These are phyloP conservation scores for Penicillium corylophilum DNA, from an alignment of 2,329 filamentous ascomycete species.

Conservation along the genomic window DNA sequence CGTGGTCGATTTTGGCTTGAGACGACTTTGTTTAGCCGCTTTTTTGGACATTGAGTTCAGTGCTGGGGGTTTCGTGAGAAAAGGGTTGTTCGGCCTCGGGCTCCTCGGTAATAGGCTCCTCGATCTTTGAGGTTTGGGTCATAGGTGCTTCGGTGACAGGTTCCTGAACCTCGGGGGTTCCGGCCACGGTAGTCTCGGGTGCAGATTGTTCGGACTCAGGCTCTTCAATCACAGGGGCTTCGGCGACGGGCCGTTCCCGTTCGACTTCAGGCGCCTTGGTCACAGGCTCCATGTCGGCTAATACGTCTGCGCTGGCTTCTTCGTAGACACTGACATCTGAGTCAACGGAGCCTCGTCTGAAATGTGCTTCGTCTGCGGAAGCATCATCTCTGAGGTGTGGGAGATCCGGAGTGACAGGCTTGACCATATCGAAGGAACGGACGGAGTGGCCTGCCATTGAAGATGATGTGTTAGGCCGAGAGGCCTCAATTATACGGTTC, in stretches of 20 bases:
- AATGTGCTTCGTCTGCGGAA: slow-evolving; percentile 7
- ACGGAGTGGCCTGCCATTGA: slow-evolving; percentile 2
- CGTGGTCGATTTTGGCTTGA: not conserved
- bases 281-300: not conserved
- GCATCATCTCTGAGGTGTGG: not conserved
- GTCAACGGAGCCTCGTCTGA: slow-evolving; percentile 16
- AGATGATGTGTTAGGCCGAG: not conserved
- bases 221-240: not conserved
- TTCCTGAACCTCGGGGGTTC: not conserved
- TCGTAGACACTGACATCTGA: slow-evolving; percentile 24
- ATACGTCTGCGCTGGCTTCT: slow-evolving; percentile 17
- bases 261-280: not conserved
- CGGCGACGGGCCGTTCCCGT: not conserved
- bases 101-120: not conserved
- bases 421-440: slow-evolving; percentile 4
- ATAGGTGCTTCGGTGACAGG: not conserved
- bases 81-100: not conserved
- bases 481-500: not conserved
- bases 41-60: not conserved
- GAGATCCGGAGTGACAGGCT: slow-evolving; percentile 10
- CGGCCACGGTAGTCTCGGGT: not conserved
- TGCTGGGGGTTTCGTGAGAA: not conserved
- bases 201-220: not conserved
- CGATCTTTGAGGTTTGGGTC: not conserved
- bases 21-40: slow-evolving; percentile 4